Conservation (phyloP, 306 rosid genomes). For the Vicia faba region DNA sequence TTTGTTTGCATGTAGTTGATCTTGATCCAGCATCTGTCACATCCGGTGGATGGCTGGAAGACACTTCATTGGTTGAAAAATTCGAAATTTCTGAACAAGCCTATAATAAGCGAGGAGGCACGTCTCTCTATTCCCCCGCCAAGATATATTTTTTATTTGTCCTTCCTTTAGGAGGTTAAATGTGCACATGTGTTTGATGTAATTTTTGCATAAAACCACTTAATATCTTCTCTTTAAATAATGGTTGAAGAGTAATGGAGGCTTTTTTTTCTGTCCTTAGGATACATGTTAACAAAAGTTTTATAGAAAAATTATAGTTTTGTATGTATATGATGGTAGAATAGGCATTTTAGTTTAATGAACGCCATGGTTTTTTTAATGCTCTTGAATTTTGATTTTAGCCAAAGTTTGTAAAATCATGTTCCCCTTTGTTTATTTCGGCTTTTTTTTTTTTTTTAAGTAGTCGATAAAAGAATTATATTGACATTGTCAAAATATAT, state of each 20-base stretch:
- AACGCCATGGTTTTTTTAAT: not conserved
- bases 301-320: slow-evolving; percentile 9
- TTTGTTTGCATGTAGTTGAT: slow-evolving; percentile 74
- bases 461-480: not conserved
- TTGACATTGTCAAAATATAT: not conserved
- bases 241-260: not conserved
- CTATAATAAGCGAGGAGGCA: slow-evolving; percentile 74
- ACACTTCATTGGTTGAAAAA: slow-evolving; percentile 89
- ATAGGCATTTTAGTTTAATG: not conserved
- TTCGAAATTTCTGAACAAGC: slow-evolving; percentile 83
- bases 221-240: slow-evolving; percentile 6
- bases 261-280: slow-evolving; percentile 1
- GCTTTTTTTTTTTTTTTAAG: not conserved
- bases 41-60: slow-evolving; percentile 97
- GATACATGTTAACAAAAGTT: slow-evolving; percentile 1
- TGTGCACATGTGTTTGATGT: slow-evolving; percentile 20
- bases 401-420: not conserved
- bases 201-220: slow-evolving; percentile 13
- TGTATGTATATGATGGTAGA: not conserved
- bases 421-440: slow-evolving; percentile 1
- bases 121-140: not conserved
- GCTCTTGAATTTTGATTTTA: slow-evolving; percentile 21
- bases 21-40: slow-evolving; percentile 86
- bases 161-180: not conserved
- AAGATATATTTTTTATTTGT: not conserved